A percentile compares a stretch with the other conserved stretches of the same genome.
Evolutionary conservation across 352 stramenopile species (phyloP).

Genomic region (Globisporangium takayamanum): DNA sequence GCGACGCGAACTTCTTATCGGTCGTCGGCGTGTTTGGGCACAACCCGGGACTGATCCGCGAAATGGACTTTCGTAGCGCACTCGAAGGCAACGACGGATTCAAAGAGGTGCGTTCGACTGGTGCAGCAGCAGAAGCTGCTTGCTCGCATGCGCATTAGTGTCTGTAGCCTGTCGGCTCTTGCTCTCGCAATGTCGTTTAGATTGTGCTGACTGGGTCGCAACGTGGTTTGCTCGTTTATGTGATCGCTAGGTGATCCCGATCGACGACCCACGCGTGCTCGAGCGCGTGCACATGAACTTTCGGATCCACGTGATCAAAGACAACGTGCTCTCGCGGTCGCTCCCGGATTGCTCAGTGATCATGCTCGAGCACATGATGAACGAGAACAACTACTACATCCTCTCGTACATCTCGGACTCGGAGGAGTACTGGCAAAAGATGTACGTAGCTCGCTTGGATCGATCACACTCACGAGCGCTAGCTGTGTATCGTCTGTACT

Average conservation of each 20-base stretch:
- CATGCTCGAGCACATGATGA: slow-evolving; percentile 75
- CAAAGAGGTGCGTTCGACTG: slow-evolving; percentile 37
- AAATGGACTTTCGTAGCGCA: slow-evolving; percentile 68
- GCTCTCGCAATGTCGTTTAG: not conserved
- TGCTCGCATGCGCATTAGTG: not conserved
- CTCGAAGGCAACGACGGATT: slow-evolving; percentile 58
- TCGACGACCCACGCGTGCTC: slow-evolving; percentile 50
- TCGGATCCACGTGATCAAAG: slow-evolving; percentile 84
- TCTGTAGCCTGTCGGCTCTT: not conserved
- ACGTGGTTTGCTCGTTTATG: too few relatives aligned
- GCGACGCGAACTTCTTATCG: slow-evolving; percentile 72
- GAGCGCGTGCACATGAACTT: slow-evolving; percentile 82
- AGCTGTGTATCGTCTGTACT: not conserved
- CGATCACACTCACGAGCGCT: not conserved
- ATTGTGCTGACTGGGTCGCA: not conserved
- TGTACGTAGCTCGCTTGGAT: slow-evolving; percentile 26
- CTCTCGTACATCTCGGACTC: slow-evolving; percentile 74
- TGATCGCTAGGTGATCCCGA: slow-evolving; percentile 53
- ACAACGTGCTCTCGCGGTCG: slow-evolving; percentile 76
- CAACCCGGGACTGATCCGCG: slow-evolving; percentile 65
- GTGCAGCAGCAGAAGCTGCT: not conserved
- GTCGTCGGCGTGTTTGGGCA: slow-evolving; percentile 77
- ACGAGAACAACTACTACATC: slow-evolving; percentile 85
- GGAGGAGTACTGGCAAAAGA: slow-evolving; percentile 58
- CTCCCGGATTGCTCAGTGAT: slow-evolving; percentile 68